Evolutionary conservation across 2,329 filamentous ascomycete genomes (phyloP).

Genomic region (Colletotrichum shisoi): DNA sequence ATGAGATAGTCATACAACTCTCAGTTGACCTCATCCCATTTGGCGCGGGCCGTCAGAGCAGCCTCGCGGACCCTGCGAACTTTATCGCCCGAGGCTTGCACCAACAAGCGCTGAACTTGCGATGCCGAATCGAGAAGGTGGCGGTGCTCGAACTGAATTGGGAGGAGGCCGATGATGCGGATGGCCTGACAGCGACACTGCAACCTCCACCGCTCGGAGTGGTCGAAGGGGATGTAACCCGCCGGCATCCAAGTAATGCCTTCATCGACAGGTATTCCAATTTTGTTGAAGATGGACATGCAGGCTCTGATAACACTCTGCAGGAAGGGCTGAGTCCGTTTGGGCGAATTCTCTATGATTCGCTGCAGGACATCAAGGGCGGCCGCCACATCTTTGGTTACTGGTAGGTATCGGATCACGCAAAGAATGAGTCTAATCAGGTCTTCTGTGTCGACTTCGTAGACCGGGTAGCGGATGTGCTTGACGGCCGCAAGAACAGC

Average conservation of each 20-base stretch:
- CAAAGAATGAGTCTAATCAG: constrained; percentile 61
- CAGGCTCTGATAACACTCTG: constrained; percentile 58
- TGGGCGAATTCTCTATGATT: constrained; percentile 57
- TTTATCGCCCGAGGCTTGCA: constrained; percentile 61
- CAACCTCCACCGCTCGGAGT: constrained; percentile 21
- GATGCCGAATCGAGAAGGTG: constrained; percentile 56
- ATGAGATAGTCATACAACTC: background rate
- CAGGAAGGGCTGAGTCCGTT: constrained; percentile 58
- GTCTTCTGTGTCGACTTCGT: constrained; percentile 58
- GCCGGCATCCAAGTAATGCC: constrained; percentile 46
- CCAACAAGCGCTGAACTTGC: constrained; percentile 57
- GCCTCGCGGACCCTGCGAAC: constrained; percentile 61
- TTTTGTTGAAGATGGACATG: constrained; percentile 47
- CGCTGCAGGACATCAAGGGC: constrained; percentile 59
- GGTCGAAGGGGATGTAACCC: constrained; percentile 40
- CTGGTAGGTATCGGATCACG: constrained; percentile 53
- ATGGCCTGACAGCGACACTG: constrained; percentile 58
- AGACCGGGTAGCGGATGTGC: constrained; percentile 60
- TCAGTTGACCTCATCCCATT: constrained; percentile 55
- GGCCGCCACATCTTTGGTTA: constrained; percentile 55
- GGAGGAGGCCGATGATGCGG: constrained; percentile 58
- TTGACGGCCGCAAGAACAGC: constrained; percentile 59
- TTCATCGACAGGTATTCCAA: constrained; percentile 37
- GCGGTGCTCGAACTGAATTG: constrained; percentile 58
- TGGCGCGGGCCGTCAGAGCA: constrained; percentile 58